A percentile compares a stretch with the other conserved stretches of the same genome.
These are phyloP conservation scores for peach (Prunus persica) DNA, from an alignment of 306 rosid genomes.

Conservation along the genomic window Prunus_persica_NCBIv2 NC_034015.1:16446001-16446500, in stretches of 20 bases:
- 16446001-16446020: not conserved
- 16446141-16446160: not conserved
- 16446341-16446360: not conserved
- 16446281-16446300: constrained; percentile 62
- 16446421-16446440: constrained; percentile 35
- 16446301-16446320: constrained; percentile 56
- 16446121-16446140: not conserved
- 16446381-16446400: not conserved
- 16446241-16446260: constrained; percentile 42
- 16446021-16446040: not conserved
- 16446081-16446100: not conserved
- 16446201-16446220: constrained; percentile 43
- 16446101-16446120: not conserved
- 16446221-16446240: constrained; percentile 50
- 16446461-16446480: no score
- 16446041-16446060: not conserved
- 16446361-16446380: not conserved
- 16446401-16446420: constrained; percentile 10
- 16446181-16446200: constrained; percentile 67
- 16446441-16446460: constrained; percentile 22
- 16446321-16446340: constrained; percentile 24
- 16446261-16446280: constrained; percentile 44
- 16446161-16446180: not conserved
- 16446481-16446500: no score
- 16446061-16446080: not conserved